These are phyloP conservation scores for Neonectria sp. DNA, from an alignment of 2,329 filamentous ascomycete genomes.

Conservation along the genomic window DNA sequence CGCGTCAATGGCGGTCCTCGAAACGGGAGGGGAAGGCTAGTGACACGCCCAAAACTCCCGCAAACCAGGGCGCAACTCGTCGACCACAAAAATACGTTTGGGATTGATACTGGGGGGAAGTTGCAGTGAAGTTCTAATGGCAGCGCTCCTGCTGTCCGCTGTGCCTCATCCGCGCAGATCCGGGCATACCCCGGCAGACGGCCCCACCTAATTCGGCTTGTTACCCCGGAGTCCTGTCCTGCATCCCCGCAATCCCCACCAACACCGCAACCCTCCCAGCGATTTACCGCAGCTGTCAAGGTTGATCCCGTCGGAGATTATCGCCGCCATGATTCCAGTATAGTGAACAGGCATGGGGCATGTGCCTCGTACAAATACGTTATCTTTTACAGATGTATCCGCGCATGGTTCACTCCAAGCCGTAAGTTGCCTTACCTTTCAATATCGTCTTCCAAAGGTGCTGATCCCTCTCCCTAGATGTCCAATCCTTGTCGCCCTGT, in stretches of 20 bases:
- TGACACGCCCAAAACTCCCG: neutral
- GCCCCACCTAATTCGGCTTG: conserved; percentile 3
- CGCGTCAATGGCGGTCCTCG: neutral
- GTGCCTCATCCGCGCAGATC: neutral
- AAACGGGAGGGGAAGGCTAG: neutral
- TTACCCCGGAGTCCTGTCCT: conserved; percentile 15
- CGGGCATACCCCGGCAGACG: neutral
- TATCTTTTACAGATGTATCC: neutral
- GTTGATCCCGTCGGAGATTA: conserved; percentile 4
- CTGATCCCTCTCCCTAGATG: neutral
- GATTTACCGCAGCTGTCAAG: neutral
- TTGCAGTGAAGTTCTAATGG: neutral
- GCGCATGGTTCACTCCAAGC: conserved; percentile 4
- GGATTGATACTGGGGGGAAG: neutral
- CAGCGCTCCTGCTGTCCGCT: neutral
- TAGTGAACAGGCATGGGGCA: neutral
- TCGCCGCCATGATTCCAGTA: neutral
- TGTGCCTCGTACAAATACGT: neutral
- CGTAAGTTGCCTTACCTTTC: neutral
- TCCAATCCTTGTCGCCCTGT: too few species aligned
- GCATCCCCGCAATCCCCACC: conserved; percentile 23
- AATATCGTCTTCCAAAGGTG: neutral
- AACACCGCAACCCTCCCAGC: conserved; percentile 15
- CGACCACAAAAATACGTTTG: neutral
- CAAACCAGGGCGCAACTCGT: neutral